phyloP scores from a whole-genome alignment of 2,329 filamentous ascomycete species.

The Cercospora sp. region DNA sequence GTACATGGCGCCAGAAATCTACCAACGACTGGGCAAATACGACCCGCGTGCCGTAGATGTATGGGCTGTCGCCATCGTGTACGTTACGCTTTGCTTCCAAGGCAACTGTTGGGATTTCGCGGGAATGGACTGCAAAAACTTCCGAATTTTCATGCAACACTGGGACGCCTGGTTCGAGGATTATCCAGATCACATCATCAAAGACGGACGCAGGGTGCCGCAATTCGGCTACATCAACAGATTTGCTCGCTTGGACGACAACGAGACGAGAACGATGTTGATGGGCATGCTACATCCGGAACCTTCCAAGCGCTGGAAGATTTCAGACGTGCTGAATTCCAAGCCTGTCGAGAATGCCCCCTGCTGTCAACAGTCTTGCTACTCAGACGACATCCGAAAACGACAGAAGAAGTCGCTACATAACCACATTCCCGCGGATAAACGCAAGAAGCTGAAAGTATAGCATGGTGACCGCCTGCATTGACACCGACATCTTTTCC shows the following conservation, averaged over 20 bases:
- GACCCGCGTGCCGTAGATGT: constrained; percentile 81
- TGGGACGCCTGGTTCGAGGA: constrained; percentile 68
- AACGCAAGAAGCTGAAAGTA: constrained; percentile 11
- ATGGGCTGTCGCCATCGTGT: constrained; percentile 83
- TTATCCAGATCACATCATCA: constrained; percentile 55
- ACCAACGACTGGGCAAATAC: constrained; percentile 64
- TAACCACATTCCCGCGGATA: constrained; percentile 38
- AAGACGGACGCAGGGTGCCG: constrained; percentile 42
- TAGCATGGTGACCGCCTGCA: constrained; percentile 3
- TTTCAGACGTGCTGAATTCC: constrained; percentile 64
- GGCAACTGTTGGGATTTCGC: constrained; percentile 75
- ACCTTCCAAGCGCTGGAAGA: constrained; percentile 67
- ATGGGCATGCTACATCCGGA: constrained; percentile 82
- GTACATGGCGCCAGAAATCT: constrained; percentile 84
- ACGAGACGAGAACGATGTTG: constrained; percentile 68
- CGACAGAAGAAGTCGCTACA: constrained; percentile 45
- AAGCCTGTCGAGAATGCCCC: constrained; percentile 44
- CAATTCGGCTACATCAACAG: constrained; percentile 65
- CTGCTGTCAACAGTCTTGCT: constrained; percentile 38
- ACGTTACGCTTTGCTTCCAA: constrained; percentile 72
- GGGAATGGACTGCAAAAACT: constrained; percentile 55
- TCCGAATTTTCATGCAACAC: constrained; percentile 63
- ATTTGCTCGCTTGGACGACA: constrained; percentile 65
- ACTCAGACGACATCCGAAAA: constrained; percentile 38
- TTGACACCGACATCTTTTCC: not conserved